Percentiles rank a stretch among this genome's conserved stretches.
Evolutionary conservation across 2,329 filamentous ascomycete species (phyloP).

Genomic region (Camillea tinctor): DNA sequence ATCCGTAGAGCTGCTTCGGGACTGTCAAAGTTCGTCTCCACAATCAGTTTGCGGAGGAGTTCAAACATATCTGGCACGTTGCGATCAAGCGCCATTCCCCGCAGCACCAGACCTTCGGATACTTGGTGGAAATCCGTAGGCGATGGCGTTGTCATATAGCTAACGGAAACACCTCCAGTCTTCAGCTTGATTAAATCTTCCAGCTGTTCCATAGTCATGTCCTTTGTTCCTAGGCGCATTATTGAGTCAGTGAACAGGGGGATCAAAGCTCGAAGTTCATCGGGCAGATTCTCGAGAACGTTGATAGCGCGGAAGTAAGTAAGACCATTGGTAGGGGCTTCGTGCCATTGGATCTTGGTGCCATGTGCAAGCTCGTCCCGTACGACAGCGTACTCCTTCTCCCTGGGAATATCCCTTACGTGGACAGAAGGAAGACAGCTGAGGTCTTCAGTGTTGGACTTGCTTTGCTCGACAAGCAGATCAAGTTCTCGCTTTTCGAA

Average conservation of each 20-base stretch:
- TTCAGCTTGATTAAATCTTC: conserved; percentile 96
- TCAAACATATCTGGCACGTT: conserved; percentile 92
- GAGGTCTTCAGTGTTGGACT: conserved; percentile 79
- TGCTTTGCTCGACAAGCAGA: conserved; percentile 78
- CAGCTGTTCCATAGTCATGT: conserved; percentile 87
- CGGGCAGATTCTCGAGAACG: conserved; percentile 72
- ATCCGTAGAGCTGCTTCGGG: conserved; percentile 79
- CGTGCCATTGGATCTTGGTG: conserved; percentile 80
- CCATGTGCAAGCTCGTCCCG: conserved; percentile 65
- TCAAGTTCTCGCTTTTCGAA: conserved; percentile 78
- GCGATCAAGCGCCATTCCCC: conserved; percentile 83
- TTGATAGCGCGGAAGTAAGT: conserved; percentile 95
- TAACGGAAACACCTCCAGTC: conserved; percentile 84
- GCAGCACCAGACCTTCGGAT: conserved; percentile 79
- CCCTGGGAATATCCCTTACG: conserved; percentile 83
- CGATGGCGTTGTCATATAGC: conserved; percentile 78
- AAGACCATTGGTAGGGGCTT: conserved; percentile 90
- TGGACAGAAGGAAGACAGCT: conserved; percentile 85
- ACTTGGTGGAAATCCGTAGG: conserved; percentile 69
- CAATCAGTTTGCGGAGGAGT: conserved; percentile 73
- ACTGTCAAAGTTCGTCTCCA: conserved; percentile 87
- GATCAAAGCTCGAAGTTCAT: conserved; percentile 79
- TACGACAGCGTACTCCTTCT: conserved; percentile 60
- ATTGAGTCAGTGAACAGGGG: conserved; percentile 90
- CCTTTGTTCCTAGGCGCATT: conserved; percentile 87